Evolutionary conservation across 2,329 filamentous ascomycete species (phyloP).

Genomic region (Rosellinia necatrix): DNA sequence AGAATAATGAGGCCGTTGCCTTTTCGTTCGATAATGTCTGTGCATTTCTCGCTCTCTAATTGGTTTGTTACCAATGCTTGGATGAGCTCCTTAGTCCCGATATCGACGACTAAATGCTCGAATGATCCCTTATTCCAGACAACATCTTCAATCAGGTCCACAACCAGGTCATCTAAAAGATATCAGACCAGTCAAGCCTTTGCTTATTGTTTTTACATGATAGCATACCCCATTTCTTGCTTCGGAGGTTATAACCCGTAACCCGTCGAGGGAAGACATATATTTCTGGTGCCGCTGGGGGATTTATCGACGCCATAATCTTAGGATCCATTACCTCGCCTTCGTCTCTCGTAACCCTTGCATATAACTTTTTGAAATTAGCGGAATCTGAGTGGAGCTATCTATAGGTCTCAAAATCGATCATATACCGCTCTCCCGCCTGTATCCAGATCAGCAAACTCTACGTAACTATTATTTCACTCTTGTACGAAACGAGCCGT

Average conservation of each 20-base stretch:
- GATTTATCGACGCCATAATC: too few relatives aligned
- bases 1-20: background rate
- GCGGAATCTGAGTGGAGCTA: background rate
- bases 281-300: background rate
- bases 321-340: too few relatives aligned
- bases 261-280: background rate
- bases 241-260: background rate
- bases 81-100: background rate
- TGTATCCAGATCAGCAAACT: too few relatives aligned
- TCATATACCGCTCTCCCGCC: background rate
- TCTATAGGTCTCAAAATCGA: background rate
- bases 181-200: background rate
- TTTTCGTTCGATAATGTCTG: background rate
- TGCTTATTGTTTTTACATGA: background rate
- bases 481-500: too few relatives aligned
- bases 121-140: background rate
- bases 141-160: background rate
- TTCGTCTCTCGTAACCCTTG: too few relatives aligned
- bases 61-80: background rate
- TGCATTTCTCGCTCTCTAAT: background rate
- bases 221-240: background rate
- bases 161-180: background rate
- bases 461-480: too few relatives aligned
- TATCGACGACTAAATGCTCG: background rate
- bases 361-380: background rate